These are phyloP conservation scores for Binderoboletus segoi DNA, from an alignment of 1,284 basidiomycete species.

Conservation along the genomic window DNA sequence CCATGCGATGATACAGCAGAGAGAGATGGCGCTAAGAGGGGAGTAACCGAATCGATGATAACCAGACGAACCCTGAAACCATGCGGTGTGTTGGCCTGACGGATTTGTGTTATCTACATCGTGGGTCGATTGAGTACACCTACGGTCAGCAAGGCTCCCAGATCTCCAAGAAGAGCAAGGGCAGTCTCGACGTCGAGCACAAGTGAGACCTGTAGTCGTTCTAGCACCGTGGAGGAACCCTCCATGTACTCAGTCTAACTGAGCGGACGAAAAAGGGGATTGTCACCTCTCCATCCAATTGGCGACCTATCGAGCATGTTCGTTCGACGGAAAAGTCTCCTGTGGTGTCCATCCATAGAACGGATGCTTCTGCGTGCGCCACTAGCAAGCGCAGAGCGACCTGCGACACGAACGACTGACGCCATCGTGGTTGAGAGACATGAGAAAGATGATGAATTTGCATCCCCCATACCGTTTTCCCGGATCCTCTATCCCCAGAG, in stretches of 20 bases:
- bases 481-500: constrained; percentile 60
- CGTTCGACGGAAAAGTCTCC: constrained; percentile 64
- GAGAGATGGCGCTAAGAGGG: constrained; percentile 66
- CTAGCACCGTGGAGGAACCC: constrained; percentile 37
- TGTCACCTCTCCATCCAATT: constrained; percentile 39
- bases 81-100: constrained; percentile 13
- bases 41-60: constrained; percentile 67
- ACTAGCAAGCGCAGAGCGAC: constrained; percentile 55
- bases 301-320: constrained; percentile 42
- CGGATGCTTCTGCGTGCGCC: constrained; percentile 38
- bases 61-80: constrained; percentile 44
- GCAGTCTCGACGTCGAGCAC: constrained; percentile 60
- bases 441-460: background rate
- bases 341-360: constrained; percentile 71
- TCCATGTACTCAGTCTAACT: constrained; percentile 24
- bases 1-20: constrained; percentile 70
- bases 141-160: constrained; percentile 38
- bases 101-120: background rate
- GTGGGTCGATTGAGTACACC: constrained; percentile 10
- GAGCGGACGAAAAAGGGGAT: background rate
- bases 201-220: constrained; percentile 52
- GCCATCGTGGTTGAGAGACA: constrained; percentile 5
- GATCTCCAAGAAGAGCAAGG: constrained; percentile 50
- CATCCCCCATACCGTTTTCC: constrained; percentile 62
- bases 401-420: constrained; percentile 60